Conservation (phyloP, 1,284 basidiomycete genomes). For the Ceratobasidium papillatum region DNA sequence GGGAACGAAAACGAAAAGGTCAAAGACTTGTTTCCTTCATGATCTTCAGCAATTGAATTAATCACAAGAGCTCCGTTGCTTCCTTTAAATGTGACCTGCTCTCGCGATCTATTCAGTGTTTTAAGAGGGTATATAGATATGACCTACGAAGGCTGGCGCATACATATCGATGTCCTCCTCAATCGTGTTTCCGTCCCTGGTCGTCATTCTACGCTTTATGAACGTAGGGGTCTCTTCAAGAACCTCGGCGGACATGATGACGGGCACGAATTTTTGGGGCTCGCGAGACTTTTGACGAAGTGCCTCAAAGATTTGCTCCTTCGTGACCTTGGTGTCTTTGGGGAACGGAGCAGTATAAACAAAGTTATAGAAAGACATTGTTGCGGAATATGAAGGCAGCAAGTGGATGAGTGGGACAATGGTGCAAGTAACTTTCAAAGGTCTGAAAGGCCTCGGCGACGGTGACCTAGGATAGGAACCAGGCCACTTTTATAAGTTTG, state of each 20-base stretch:
- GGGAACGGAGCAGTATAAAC: constrained; percentile 27
- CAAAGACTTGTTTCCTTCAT: neutral
- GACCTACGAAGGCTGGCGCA: constrained; percentile 5
- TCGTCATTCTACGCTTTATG: neutral
- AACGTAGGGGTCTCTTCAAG: constrained; percentile 6
- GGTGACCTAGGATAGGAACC: too few species aligned
- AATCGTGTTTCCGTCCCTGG: neutral
- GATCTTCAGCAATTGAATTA: constrained; percentile 8
- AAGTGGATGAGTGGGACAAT: too few species aligned
- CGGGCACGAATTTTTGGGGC: neutral
- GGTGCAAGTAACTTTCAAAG: neutral
- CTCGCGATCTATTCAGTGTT: neutral
- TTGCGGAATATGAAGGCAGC: neutral
- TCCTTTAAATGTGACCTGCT: constrained; percentile 6
- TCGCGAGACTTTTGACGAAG: constrained; percentile 12
- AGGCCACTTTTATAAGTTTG: neutral
- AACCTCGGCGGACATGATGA: neutral
- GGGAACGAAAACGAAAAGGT: constrained; percentile 27
- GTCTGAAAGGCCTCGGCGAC: too few species aligned
- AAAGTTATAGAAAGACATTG: constrained; percentile 13
- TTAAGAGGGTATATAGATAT: neutral
- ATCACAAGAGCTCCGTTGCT: constrained; percentile 1
- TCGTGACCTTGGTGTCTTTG: constrained; percentile 17
- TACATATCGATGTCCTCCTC: neutral
- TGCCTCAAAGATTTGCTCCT: constrained; percentile 18